Conservation (phyloP, 73 alveolate species). For the Loxodes magnus region DNA sequence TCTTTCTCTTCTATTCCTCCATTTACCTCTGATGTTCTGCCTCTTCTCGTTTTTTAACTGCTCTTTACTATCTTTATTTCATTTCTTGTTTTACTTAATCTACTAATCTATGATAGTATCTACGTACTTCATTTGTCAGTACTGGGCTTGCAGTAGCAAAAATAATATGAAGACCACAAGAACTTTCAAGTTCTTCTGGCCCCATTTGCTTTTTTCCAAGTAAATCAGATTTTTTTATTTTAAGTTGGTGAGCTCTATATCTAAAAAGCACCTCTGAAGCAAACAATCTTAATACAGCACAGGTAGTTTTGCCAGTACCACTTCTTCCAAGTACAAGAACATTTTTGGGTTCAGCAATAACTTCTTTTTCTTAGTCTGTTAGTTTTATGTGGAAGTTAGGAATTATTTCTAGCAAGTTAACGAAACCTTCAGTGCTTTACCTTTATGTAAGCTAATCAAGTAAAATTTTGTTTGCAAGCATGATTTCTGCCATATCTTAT, state of each 20-base stretch:
- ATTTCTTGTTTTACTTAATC: constrained; percentile 40
- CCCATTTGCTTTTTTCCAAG: too few relatives aligned
- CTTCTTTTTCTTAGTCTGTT: constrained; percentile 38
- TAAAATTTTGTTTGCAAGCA: too few relatives aligned
- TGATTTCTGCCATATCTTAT: too few relatives aligned
- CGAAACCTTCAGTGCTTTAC: constrained; percentile 3
- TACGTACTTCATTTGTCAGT: constrained; percentile 69
- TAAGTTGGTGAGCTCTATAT: constrained; percentile 8
- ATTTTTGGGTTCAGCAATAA: constrained; percentile 48
- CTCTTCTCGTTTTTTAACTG: too few relatives aligned
- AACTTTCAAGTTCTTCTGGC: constrained; percentile 29
- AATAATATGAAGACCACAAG: constrained; percentile 38
- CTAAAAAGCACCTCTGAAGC: constrained; percentile 54
- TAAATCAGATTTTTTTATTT: too few relatives aligned
- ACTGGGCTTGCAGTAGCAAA: constrained; percentile 81
- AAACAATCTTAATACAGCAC: constrained; percentile 55
- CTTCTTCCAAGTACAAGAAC: constrained; percentile 70
- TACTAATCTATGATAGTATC: constrained; percentile 39
- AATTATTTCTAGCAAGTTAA: constrained; percentile 18
- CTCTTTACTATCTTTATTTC: constrained; percentile 25
- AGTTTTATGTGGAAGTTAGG: constrained; percentile 38
- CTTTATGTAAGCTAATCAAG: not conserved
- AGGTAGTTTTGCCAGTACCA: constrained; percentile 86
- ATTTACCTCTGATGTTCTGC: not conserved
- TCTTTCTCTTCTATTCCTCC: not conserved